A percentile compares a stretch with the other conserved stretches of the same genome.
phyloP scores from a whole-genome alignment of 257 asterid genomes.

The Solanum raphanifolium region DNA sequence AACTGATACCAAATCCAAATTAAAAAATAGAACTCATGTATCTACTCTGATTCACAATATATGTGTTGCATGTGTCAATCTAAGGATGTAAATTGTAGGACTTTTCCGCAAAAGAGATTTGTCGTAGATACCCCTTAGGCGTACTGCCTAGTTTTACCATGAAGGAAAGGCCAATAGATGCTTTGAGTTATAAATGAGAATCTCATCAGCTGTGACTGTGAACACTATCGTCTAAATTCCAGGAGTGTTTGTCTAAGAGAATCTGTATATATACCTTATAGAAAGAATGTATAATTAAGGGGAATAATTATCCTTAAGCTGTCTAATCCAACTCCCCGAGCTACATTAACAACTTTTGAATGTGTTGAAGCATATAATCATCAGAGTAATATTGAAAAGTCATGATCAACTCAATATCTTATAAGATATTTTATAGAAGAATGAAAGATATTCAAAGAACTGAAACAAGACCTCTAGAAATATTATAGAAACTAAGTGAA shows the following conservation, averaged over 20 bases:
- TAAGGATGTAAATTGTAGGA: not conserved
- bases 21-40: not conserved
- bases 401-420: too few relatives aligned
- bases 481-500: too few relatives aligned
- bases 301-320: too few relatives aligned
- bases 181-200: not conserved
- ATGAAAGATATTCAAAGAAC: too few relatives aligned
- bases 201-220: not conserved
- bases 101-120: not conserved
- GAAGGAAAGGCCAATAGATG: not conserved
- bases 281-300: not conserved
- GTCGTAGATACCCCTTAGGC: not conserved
- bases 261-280: not conserved
- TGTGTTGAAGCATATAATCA: too few relatives aligned
- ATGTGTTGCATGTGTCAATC: not conserved
- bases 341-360: too few relatives aligned
- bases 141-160: not conserved
- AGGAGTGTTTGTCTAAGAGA: not conserved
- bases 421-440: too few relatives aligned
- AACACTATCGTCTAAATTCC: not conserved
- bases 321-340: too few relatives aligned
- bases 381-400: too few relatives aligned
- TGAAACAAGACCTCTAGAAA: too few relatives aligned
- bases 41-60: not conserved
- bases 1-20: not conserved